Evolutionary conservation across 139 green algal species (phyloP).

Genomic region (Bryopsis sp.): DNA sequence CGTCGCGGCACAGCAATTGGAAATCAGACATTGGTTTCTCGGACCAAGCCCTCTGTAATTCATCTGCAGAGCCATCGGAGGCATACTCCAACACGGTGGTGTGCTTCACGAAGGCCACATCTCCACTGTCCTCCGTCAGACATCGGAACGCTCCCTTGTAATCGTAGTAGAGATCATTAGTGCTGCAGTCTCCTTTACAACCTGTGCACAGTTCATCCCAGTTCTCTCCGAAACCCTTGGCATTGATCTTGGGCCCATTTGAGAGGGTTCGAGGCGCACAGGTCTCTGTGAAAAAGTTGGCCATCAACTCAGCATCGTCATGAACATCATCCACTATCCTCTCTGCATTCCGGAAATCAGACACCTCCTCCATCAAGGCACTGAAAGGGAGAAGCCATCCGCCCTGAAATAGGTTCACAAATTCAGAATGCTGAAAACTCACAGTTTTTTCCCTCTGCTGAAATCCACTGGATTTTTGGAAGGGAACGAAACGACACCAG

Average conservation of each 20-base stretch:
- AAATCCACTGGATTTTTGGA: neutral
- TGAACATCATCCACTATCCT: neutral
- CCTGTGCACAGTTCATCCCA: neutral
- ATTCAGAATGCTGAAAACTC: too few species aligned
- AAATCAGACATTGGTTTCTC: neutral
- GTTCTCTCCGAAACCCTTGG: neutral
- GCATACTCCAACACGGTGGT: neutral
- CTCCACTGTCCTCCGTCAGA: conserved; percentile 2
- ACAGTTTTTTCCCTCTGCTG: too few species aligned
- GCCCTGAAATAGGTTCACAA: too few species aligned
- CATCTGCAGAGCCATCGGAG: neutral
- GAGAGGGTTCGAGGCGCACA: neutral
- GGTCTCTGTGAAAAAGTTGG: neutral
- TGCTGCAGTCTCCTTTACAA: neutral
- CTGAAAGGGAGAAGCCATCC: conserved; percentile 5
- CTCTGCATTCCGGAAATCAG: neutral
- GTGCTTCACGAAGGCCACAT: conserved; percentile 15
- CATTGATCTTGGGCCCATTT: neutral
- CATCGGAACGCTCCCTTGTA: neutral
- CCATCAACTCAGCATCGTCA: conserved; percentile 4
- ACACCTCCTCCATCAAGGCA: neutral
- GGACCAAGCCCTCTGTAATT: neutral
- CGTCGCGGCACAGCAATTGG: neutral
- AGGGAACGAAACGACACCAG: neutral
- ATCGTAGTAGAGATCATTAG: neutral